Percentiles rank a stretch among this genome's conserved stretches.
These are phyloP conservation scores for Geum urbanum DNA, from an alignment of 306 rosid species.

Conservation along the genomic window DNA sequence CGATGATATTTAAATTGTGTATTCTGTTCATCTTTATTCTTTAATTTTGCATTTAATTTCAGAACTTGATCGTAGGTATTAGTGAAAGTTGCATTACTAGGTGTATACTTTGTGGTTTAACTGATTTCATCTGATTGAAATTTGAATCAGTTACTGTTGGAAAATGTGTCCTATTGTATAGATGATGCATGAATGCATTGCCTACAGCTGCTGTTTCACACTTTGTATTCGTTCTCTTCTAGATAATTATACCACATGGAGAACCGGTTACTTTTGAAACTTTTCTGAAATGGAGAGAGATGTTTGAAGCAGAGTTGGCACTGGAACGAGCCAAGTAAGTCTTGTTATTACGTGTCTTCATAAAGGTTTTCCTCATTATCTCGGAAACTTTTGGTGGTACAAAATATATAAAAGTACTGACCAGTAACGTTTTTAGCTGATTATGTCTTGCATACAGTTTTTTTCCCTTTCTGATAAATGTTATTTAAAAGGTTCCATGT, in stretches of 20 bases:
- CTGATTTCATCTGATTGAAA: not conserved
- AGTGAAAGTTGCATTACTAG: not conserved
- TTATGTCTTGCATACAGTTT: not conserved
- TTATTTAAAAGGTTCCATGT: not conserved
- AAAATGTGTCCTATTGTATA: not conserved
- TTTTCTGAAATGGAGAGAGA: slow-evolving; percentile 96
- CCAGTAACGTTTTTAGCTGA: not conserved
- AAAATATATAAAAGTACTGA: not conserved
- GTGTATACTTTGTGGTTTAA: not conserved
- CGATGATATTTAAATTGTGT: not conserved
- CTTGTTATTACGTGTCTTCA: slow-evolving; percentile 3
- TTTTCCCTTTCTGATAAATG: not conserved
- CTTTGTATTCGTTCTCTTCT: slow-evolving; percentile 14
- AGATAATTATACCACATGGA: slow-evolving; percentile 92
- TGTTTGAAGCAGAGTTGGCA: slow-evolving; percentile 97
- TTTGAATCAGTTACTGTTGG: not conserved
- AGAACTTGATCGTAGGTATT: not conserved
- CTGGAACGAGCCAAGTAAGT: slow-evolving; percentile 98
- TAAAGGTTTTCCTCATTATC: slow-evolving; percentile 2
- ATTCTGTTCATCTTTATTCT: not conserved
- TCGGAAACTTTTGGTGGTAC: not conserved
- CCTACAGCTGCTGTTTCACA: slow-evolving; percentile 29
- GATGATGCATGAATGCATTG: not conserved
- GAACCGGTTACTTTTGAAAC: slow-evolving; percentile 89
- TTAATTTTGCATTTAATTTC: not conserved